Percentiles rank a stretch among this genome's conserved stretches.
Conservation (phyloP, 805 yeast genomes). For the Cyberlindnera subsufficiens region DNA sequence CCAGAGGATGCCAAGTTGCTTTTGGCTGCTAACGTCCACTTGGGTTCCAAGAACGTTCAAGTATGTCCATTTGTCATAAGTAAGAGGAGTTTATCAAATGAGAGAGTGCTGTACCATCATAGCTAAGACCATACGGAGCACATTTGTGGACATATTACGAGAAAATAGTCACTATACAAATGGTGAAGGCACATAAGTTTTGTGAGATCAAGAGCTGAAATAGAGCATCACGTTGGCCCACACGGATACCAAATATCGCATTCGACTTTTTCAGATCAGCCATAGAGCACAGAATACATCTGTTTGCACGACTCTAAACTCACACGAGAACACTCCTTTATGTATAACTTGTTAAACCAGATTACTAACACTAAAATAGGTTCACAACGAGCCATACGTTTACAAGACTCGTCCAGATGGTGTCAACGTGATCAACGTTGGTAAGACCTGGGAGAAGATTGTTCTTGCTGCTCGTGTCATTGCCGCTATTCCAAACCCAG, state of each 20-base stretch:
- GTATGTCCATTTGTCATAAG: slow-evolving; percentile 43
- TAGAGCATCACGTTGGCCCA: no score
- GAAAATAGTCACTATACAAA: no score
- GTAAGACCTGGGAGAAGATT: slow-evolving; percentile 99
- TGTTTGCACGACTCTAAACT: neutral
- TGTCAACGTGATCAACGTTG: slow-evolving; percentile 96
- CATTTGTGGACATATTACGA: no score
- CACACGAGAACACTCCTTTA: no score
- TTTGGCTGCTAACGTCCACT: slow-evolving; percentile 99
- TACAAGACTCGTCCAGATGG: slow-evolving; percentile 99
- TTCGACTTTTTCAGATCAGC: no score
- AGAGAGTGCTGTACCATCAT: no score
- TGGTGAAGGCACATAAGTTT: no score
- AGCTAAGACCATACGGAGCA: no score
- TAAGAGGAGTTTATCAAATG: no score
- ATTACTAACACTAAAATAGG: slow-evolving; percentile 36
- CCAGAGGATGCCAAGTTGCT: slow-evolving; percentile 98
- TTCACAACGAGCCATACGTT: slow-evolving; percentile 95
- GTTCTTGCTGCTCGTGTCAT: slow-evolving; percentile 99
- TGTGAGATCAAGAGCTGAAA: no score
- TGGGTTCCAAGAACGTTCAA: slow-evolving; percentile 99
- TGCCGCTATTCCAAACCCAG: slow-evolving; percentile 98
- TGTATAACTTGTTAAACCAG: neutral
- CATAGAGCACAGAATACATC: neutral
- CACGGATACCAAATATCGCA: no score